Conservation (phyloP, 305 asterid species). For the Fraxinus baroniana region DNA sequence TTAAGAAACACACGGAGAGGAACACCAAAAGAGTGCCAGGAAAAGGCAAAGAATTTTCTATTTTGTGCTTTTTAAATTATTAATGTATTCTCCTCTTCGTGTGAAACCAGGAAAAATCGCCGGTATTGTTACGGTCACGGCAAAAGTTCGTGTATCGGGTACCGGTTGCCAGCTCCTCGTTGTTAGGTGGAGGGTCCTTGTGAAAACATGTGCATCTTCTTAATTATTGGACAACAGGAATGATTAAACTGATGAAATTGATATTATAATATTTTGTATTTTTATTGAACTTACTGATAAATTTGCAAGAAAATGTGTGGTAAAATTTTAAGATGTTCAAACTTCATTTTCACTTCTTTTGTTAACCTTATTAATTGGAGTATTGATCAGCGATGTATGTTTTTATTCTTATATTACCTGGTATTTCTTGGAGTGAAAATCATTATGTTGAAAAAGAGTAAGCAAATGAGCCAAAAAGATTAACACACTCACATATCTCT, state of each 20-base stretch:
- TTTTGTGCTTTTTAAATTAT: constrained; percentile 19
- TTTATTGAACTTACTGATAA: background rate
- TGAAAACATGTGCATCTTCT: background rate
- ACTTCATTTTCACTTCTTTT: background rate
- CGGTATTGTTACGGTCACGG: background rate
- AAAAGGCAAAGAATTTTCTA: constrained; percentile 12
- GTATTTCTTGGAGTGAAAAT: background rate
- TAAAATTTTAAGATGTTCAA: too few relatives aligned
- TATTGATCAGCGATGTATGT: too few relatives aligned
- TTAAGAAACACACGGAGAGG: background rate
- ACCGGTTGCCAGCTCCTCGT: background rate
- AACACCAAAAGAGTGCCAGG: constrained; percentile 13
- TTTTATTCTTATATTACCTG: too few relatives aligned
- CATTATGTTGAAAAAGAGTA: too few relatives aligned
- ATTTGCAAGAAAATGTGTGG: background rate
- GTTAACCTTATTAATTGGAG: background rate
- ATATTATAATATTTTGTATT: too few relatives aligned
- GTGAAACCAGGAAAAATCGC: constrained; percentile 32
- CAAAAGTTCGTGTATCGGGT: background rate
- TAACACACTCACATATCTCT: too few relatives aligned
- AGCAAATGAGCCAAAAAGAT: too few relatives aligned
- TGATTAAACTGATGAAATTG: background rate
- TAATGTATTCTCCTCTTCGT: background rate
- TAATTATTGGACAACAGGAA: too few relatives aligned
- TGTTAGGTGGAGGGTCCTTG: constrained; percentile 17